phyloP scores from a whole-genome alignment of 148 eudicot species.

The Bassia scoparia region DNA sequence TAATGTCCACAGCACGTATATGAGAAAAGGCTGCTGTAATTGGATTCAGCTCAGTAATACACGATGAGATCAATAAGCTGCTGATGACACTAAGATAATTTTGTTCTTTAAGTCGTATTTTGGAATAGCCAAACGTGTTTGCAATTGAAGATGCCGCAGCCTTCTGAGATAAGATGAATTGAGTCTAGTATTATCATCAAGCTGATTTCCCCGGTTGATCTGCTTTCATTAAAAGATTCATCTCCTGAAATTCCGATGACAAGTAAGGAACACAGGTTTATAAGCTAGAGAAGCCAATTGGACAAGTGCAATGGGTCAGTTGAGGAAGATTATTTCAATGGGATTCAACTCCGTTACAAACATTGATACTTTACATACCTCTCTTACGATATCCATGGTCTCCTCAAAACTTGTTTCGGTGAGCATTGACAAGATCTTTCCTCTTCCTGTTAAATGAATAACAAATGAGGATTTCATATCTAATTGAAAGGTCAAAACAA shows the following conservation, averaged over 20 bases:
- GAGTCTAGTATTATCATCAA: constrained; percentile 67
- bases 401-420: constrained; percentile 96
- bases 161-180: constrained; percentile 81
- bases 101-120: constrained; percentile 83
- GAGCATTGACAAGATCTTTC: constrained; percentile 97
- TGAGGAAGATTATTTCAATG: background rate
- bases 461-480: background rate
- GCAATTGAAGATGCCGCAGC: constrained; percentile 82
- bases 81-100: constrained; percentile 61
- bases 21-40: background rate
- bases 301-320: background rate
- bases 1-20: background rate
- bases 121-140: constrained; percentile 84
- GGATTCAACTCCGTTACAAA: background rate
- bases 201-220: constrained; percentile 88
- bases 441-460: constrained; percentile 64
- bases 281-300: background rate
- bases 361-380: constrained; percentile 42
- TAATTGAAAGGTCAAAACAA: background rate
- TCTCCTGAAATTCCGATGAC: constrained; percentile 56
- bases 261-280: background rate
- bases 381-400: constrained; percentile 93
- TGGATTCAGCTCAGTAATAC: background rate
- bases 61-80: constrained; percentile 40
- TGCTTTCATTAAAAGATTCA: constrained; percentile 90